Conservation (phyloP, 345 rosid species). For the Hibiscus mutabilis region DNA sequence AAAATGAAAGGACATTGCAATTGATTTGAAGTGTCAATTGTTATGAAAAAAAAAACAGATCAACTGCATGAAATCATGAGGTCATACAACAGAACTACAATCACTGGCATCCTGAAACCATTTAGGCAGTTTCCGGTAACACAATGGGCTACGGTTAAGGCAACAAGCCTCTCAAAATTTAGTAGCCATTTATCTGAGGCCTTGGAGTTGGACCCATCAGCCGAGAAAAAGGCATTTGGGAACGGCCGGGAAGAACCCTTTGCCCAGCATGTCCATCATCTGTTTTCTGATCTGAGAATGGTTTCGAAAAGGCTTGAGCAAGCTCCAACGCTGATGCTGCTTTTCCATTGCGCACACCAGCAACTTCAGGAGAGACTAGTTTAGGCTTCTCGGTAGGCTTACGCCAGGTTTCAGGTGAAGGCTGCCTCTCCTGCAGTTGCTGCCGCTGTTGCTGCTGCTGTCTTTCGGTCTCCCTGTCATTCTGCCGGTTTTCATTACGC, state of each 20-base stretch:
- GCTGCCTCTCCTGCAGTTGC: conserved; percentile 36
- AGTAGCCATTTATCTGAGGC: conserved; percentile 68
- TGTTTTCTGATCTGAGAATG: conserved; percentile 43
- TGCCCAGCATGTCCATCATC: conserved; percentile 29
- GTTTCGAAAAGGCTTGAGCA: conserved; percentile 64
- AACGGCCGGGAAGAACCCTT: conserved; percentile 32
- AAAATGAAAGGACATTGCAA: background rate
- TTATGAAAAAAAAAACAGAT: background rate
- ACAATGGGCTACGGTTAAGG: background rate
- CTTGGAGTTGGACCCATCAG: conserved; percentile 43
- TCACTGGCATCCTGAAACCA: background rate
- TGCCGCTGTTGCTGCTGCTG: conserved; percentile 17
- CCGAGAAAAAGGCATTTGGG: conserved; percentile 64
- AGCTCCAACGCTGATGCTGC: conserved; percentile 73
- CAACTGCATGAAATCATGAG: background rate
- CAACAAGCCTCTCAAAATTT: conserved; percentile 3
- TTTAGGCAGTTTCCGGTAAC: background rate
- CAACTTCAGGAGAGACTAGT: conserved; percentile 43
- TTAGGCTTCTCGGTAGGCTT: conserved; percentile 50
- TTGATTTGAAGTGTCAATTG: conserved; percentile 7
- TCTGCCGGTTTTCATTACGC: conserved; percentile 51
- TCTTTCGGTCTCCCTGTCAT: conserved; percentile 35
- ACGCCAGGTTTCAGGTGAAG: conserved; percentile 85
- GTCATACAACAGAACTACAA: background rate
- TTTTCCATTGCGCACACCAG: conserved; percentile 39